Evolutionary conservation across 2,329 filamentous ascomycete genomes (phyloP), one percentile per base, ranked within the genome.

Genomic region (Arthrinium puccinioides): DNA sequence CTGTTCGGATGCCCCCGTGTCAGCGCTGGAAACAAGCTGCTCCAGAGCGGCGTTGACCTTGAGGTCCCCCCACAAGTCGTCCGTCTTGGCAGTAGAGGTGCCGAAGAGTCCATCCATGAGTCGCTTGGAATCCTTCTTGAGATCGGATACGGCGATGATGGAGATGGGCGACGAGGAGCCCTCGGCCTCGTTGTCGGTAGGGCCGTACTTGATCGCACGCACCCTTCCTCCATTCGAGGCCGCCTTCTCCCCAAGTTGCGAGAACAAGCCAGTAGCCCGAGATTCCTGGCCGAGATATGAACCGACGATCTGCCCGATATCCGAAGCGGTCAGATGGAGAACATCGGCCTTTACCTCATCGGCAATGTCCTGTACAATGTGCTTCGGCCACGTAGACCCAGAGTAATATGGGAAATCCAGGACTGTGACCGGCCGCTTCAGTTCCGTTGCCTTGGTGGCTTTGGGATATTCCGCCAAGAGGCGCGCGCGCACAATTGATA

Each of bases 271-370:
- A 6, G 55, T 50, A 7, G 61, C 69, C 44, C 58, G 60, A 9
- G 55, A 63, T 42, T 72, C 69, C 50, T 84, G 78, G 5, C 81
- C 82, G 9, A 89, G 60, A 49, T 88, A 87, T 29, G 76, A 70
- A 3, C 81, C 82, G 1, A 82, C 70, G 19, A 92, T 64, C 34
- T 81, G 70, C 4, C 82, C 82, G 37, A 94, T 62, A 50, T 84
- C 81, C 44, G 80, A 74, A 1, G 85, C 77, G 51, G 81, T 75
- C 9, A 94, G 54, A 15, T 75, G 71, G 21, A 92, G 62, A 4
- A 90, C 52, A 46, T 90, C 79, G 4, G 84, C 81, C 6, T 63
- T 64, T 6, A 84, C 62, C 23, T 77, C 69, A 10, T 64, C 62
- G 1, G 84, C 83, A 29, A 83, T 63, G 35, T 76, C 70, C 41